These are phyloP conservation scores for Nothophytophthora sp. DNA, from an alignment of 352 stramenopile genomes.

Conservation along the genomic window DNA sequence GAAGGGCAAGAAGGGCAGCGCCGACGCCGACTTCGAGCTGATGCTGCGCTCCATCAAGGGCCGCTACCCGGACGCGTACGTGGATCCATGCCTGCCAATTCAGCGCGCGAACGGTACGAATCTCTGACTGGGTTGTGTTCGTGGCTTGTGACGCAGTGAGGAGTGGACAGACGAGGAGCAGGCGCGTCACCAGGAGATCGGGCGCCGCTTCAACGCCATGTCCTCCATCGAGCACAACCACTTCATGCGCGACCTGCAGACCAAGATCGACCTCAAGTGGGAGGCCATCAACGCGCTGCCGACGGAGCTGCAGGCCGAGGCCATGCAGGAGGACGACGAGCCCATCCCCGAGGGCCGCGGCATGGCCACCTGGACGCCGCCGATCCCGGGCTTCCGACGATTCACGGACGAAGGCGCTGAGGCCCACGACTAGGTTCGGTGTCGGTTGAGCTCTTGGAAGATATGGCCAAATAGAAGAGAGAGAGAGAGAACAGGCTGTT, in stretches of 20 bases:
- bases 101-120: not conserved
- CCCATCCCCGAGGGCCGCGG: slow-evolving; percentile 63
- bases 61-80: slow-evolving; percentile 74
- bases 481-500: slow-evolving; percentile 10
- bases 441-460: not conserved
- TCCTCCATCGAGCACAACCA: slow-evolving; percentile 86
- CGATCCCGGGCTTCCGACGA: slow-evolving; percentile 85
- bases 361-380: slow-evolving; percentile 87
- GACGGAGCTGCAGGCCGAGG: slow-evolving; percentile 75
- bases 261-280: slow-evolving; percentile 93
- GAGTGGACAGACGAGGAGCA: slow-evolving; percentile 84
- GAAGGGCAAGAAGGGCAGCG: slow-evolving; percentile 53
- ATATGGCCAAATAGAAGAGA: slow-evolving; percentile 18
- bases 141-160: slow-evolving; percentile 33
- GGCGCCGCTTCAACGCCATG: slow-evolving; percentile 80
- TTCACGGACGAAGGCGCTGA: slow-evolving; percentile 65
- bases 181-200: slow-evolving; percentile 78
- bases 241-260: slow-evolving; percentile 88
- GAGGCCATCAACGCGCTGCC: slow-evolving; percentile 89
- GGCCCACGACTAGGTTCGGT: slow-evolving; percentile 11
- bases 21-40: slow-evolving; percentile 82
- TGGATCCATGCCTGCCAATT: not conserved
- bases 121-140: not conserved
- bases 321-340: slow-evolving; percentile 67
- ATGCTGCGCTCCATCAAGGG: slow-evolving; percentile 84